Evolutionary conservation across 306 rosid species (phyloP), one percentile per base, ranked within the genome.

Genomic region (Cicer chorassanicum): DNA sequence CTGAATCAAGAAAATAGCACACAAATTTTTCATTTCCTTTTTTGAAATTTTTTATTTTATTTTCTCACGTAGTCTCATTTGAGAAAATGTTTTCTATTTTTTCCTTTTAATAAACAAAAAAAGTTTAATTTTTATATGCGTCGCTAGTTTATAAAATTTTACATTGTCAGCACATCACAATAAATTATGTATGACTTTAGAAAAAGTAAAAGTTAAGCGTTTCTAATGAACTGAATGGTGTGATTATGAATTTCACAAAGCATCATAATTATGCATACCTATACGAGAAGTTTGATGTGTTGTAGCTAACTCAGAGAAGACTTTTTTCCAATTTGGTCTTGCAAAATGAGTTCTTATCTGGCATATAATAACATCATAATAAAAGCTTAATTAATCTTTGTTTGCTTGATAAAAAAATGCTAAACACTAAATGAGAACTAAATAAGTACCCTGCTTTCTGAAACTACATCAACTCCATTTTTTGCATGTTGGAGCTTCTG

Each of bases 311-410:
- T 69, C 45, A 64, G 83, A 49, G 77, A 93, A 91, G 45, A 91
- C 97, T 72, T 83, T 91, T 80, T 59, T 86, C 98, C 98, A 94
- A 39, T 94, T 89, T 2, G 97, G 98, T 81, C 96, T 86, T 41
- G 97, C 90, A 85, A 94, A 94, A 82, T 94, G 97, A 14, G 98
- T 94, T 71, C 81, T 39, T 75, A 94, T 94, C 98, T 93, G 91
- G 14, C 44, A 83, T 6, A 63, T 45, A 54, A 63, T 75, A 75
- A 49, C 29, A 65, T 64, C 70, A 63, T 63, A 41, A 36, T 6
- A 75, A 64, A 41, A 46, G 19, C n/a, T 44, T 29, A 29, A 29
- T 67, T 19, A 67, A 69, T 54, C 21, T 15, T 42, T 11, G 60
- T 4, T 44, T 41, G 68, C 50, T 50, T 61, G 78, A 15, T 11